These are phyloP conservation scores for Globisporangium nodosum DNA, from an alignment of 352 stramenopile species.

Conservation along the genomic window DNA sequence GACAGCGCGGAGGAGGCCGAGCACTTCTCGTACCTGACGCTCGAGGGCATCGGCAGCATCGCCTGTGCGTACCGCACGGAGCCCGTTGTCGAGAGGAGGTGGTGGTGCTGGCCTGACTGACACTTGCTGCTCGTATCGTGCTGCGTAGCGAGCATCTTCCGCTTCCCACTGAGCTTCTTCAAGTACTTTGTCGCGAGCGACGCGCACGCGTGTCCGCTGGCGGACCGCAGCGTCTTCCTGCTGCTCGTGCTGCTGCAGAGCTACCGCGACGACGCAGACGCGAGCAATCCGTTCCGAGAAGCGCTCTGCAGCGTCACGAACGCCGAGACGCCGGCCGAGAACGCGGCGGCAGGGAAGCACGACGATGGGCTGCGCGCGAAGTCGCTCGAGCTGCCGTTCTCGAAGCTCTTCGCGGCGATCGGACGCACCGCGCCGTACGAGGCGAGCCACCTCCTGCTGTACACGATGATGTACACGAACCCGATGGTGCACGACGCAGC, in stretches of 20 bases:
- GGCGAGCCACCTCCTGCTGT: constrained; percentile 62
- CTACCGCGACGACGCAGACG: constrained; percentile 39
- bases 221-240: constrained; percentile 62
- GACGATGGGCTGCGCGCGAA: constrained; percentile 21
- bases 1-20: constrained; percentile 39
- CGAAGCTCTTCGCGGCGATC: constrained; percentile 43
- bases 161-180: constrained; percentile 55
- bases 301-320: constrained; percentile 42
- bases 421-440: constrained; percentile 58
- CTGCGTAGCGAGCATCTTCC: constrained; percentile 48
- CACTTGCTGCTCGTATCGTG: not conserved
- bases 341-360: constrained; percentile 14
- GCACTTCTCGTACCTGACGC: constrained; percentile 60
- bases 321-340: constrained; percentile 13
- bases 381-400: constrained; percentile 35
- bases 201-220: constrained; percentile 44
- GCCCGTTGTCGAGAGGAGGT: too few relatives aligned
- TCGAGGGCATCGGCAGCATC: constrained; percentile 59
- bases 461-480: constrained; percentile 68
- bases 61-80: constrained; percentile 32
- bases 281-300: constrained; percentile 60
- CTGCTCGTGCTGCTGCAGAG: constrained; percentile 67
- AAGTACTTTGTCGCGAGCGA: constrained; percentile 62
- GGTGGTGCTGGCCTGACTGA: not conserved
- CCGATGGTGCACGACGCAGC: constrained; percentile 43